Evolutionary conservation across 148 eudicot genomes (phyloP).

Genomic region (Spergularia marina): DNA sequence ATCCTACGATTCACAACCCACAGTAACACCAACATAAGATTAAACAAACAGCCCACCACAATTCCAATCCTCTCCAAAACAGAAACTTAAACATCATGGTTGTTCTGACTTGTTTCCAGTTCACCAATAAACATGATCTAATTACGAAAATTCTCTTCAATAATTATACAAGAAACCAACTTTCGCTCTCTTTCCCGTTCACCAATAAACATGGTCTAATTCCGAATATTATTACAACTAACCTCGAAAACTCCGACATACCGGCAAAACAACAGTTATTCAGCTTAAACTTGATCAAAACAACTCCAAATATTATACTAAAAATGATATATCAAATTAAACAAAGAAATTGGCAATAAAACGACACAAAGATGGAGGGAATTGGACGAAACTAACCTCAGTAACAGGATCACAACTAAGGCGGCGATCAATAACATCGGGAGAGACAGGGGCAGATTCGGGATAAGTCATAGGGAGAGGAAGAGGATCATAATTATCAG

Average conservation of each 20-base stretch:
- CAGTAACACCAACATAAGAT: neutral
- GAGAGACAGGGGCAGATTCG: slow-evolving; percentile 49
- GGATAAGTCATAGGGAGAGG: slow-evolving; percentile 91
- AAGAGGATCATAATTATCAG: slow-evolving; percentile 61
- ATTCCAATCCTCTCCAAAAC: neutral
- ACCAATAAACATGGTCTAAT: neutral
- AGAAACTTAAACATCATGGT: neutral
- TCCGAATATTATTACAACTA: neutral
- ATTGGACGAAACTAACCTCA: slow-evolving; percentile 40
- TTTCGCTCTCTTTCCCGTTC: neutral
- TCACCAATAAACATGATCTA: neutral
- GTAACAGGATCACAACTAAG: slow-evolving; percentile 60
- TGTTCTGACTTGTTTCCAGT: neutral
- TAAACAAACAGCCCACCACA: neutral
- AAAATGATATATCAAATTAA: neutral
- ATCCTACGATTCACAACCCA: slow-evolving; percentile 48
- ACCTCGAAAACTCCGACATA: neutral
- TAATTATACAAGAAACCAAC: no score
- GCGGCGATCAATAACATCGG: slow-evolving; percentile 64
- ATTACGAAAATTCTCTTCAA: no score
- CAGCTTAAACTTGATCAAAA: no score
- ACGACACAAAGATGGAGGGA: neutral
- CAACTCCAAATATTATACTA: no score
- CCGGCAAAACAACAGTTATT: no score
- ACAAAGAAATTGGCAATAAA: neutral